These are phyloP conservation scores for Laburnicola sp. DNA, from an alignment of 2,329 filamentous ascomycete genomes.

Conservation along the genomic window DNA sequence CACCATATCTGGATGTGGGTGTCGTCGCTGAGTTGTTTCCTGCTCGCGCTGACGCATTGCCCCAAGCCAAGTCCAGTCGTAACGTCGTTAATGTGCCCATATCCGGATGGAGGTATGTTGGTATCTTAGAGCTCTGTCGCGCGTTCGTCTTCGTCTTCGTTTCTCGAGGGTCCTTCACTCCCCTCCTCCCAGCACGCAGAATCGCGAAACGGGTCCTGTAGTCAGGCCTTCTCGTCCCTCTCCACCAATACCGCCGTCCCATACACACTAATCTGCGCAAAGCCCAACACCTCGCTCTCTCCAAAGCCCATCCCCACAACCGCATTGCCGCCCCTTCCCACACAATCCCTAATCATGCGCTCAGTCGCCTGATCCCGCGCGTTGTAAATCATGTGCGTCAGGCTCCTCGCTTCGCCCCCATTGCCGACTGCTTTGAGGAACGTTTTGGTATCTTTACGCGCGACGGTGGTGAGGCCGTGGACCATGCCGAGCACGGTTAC, in stretches of 20 bases:
- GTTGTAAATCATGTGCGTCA: conserved; percentile 39
- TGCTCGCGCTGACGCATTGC: conserved; percentile 4
- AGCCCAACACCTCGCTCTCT: conserved; percentile 40
- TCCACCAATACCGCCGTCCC: conserved; percentile 40
- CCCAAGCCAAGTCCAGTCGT: background rate
- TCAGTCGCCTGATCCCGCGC: conserved; percentile 42
- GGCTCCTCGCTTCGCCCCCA: conserved; percentile 36
- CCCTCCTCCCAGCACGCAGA: background rate
- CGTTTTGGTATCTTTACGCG: conserved; percentile 40
- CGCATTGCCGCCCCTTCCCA: conserved; percentile 38
- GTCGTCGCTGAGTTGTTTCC: conserved; percentile 4
- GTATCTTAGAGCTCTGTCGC: background rate
- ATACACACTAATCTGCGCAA: conserved; percentile 37
- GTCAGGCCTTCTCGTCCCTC: conserved; percentile 19
- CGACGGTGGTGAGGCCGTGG: conserved; percentile 37
- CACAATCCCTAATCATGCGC: conserved; percentile 38
- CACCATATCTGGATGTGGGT: no score
- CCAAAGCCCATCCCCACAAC: conserved; percentile 35
- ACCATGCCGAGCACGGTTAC: conserved; percentile 34
- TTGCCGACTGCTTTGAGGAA: conserved; percentile 38
- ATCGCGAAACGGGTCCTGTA: conserved; percentile 11
- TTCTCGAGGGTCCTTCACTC: background rate
- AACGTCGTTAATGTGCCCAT: conserved; percentile 3
- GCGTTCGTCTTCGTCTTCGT: background rate
- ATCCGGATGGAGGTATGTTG: conserved; percentile 4